These are phyloP conservation scores for Parastagonospora nodorum DNA, from an alignment of 2,329 filamentous ascomycete genomes.

Conservation along the genomic window DNA sequence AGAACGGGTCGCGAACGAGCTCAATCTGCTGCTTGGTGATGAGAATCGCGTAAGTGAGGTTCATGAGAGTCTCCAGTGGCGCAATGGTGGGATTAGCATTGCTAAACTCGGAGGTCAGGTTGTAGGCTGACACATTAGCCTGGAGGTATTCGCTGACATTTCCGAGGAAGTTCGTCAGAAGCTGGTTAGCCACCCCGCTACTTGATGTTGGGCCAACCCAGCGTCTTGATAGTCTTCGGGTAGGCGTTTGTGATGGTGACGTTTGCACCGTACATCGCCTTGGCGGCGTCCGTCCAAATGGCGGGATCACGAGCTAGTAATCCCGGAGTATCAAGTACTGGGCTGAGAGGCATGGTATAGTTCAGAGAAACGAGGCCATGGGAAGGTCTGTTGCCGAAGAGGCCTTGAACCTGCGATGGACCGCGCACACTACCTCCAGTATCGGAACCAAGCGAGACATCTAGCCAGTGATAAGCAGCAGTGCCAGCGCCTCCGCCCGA, in stretches of 20 bases:
- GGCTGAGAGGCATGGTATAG: constrained; percentile 56
- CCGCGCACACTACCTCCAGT: constrained; percentile 58
- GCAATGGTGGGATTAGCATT: constrained; percentile 37
- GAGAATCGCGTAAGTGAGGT: constrained; percentile 53
- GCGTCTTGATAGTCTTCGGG: constrained; percentile 49
- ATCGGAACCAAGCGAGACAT: constrained; percentile 56
- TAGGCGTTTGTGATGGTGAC: constrained; percentile 50
- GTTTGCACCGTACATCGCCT: constrained; percentile 53
- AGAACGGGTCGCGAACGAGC: constrained; percentile 56
- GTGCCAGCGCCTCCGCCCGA: constrained; percentile 53
- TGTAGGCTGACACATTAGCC: constrained; percentile 44
- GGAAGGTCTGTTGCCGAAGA: constrained; percentile 58
- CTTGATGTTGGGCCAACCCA: constrained; percentile 50
- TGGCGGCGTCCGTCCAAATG: constrained; percentile 51
- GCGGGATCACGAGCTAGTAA: constrained; percentile 53
- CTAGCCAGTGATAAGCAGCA: constrained; percentile 55
- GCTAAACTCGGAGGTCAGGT: constrained; percentile 45
- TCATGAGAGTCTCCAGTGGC: constrained; percentile 46
- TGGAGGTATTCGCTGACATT: constrained; percentile 52
- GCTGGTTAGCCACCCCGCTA: constrained; percentile 39
- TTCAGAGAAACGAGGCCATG: constrained; percentile 54
- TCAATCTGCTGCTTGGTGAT: constrained; percentile 55
- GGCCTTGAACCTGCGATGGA: constrained; percentile 55
- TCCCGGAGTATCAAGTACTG: constrained; percentile 55
- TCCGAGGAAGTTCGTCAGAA: constrained; percentile 50